A percentile compares a stretch with the other conserved stretches of the same genome.
These are phyloP conservation scores for Solanum pinnatisectum DNA, from an alignment of 257 asterid species.

Conservation along the genomic window DNA sequence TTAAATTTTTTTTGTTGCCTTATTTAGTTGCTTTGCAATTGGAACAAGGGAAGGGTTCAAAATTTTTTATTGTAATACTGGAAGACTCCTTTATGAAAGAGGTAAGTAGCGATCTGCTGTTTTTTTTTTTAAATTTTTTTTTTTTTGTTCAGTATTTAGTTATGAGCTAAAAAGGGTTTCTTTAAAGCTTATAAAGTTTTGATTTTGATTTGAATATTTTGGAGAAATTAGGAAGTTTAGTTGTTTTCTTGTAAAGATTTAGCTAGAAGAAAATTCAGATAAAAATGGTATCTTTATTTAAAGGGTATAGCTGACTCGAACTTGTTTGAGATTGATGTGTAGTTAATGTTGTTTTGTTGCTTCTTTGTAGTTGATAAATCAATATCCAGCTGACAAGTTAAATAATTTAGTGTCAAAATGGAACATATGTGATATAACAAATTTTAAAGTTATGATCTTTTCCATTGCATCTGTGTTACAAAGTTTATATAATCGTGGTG, in stretches of 20 bases:
- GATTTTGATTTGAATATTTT: background rate
- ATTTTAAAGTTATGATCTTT: background rate
- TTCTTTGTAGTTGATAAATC: background rate
- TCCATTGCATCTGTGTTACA: background rate
- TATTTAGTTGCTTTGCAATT: slow-evolving; percentile 65
- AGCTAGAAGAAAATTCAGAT: background rate
- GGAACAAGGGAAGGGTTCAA: slow-evolving; percentile 78
- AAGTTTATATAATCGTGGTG: background rate
- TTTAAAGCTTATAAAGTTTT: background rate
- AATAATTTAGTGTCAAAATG: background rate
- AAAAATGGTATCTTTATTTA: background rate
- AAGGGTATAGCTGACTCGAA: background rate
- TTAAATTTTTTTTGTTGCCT: background rate
- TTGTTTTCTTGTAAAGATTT: background rate
- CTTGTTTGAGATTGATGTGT: background rate
- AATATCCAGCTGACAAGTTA: background rate
- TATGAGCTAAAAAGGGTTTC: background rate
- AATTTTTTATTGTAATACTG: slow-evolving; percentile 63
- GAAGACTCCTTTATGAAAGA: slow-evolving; percentile 74
- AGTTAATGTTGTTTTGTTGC: background rate
- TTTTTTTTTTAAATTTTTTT: background rate
- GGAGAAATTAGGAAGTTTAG: background rate
- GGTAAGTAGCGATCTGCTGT: slow-evolving; percentile 18
- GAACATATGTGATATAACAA: background rate
- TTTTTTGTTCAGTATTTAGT: background rate